These are phyloP conservation scores for Yamadazyma conglobata DNA, from an alignment of 1,139 yeast species.

Conservation along the genomic window DNA sequence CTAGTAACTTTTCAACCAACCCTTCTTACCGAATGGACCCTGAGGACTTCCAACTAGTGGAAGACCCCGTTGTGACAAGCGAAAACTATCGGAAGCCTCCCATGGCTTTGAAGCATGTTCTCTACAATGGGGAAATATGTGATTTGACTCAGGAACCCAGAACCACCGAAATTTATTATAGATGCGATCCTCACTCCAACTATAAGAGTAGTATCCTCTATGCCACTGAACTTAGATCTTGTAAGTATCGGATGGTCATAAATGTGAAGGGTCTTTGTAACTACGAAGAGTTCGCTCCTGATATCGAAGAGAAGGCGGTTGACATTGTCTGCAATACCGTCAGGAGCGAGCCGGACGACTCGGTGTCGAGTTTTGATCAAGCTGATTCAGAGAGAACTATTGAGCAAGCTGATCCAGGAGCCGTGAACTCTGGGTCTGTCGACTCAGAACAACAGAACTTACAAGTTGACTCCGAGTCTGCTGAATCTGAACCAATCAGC, in stretches of 20 bases:
- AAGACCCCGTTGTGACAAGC: constrained; percentile 12
- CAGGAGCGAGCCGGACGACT: neutral
- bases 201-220: constrained; percentile 34
- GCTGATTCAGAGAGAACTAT: too few species aligned
- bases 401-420: constrained; percentile 6
- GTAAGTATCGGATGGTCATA: constrained; percentile 65
- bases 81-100: constrained; percentile 30
- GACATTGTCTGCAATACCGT: constrained; percentile 39
- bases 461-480: too few species aligned
- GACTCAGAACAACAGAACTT: too few species aligned
- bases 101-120: constrained; percentile 37
- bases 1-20: too few species aligned
- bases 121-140: constrained; percentile 65
- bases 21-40: constrained; percentile 14
- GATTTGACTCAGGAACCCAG: constrained; percentile 68
- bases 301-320: constrained; percentile 31
- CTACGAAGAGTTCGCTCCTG: constrained; percentile 45
- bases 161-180: constrained; percentile 58
- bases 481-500: too few species aligned
- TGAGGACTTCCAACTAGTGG: constrained; percentile 10
- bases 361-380: too few species aligned
- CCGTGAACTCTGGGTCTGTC: too few species aligned
- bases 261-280: constrained; percentile 58
- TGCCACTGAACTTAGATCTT: constrained; percentile 65
- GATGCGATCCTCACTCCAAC: constrained; percentile 50